Evolutionary conservation across 352 stramenopile species (phyloP).

Genomic region (Globisporangium cylindrosporum): DNA sequence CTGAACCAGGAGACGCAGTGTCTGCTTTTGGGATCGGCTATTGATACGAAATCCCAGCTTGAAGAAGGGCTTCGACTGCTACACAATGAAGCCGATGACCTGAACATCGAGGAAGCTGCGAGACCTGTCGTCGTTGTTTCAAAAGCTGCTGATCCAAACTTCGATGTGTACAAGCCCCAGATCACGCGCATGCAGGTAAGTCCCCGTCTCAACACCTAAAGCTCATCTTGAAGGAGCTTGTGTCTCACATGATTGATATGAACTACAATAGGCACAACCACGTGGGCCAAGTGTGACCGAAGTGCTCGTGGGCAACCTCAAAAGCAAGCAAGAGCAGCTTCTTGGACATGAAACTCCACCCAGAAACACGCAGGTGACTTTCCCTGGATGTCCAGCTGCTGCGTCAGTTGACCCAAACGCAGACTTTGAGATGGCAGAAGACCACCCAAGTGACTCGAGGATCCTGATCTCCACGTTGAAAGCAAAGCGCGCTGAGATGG

Average conservation of each 20-base stretch:
- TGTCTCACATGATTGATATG: not conserved
- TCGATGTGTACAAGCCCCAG: slow-evolving; percentile 82
- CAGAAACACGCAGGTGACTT: slow-evolving; percentile 60
- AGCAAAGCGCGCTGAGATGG: slow-evolving; percentile 60
- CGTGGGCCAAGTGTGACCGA: slow-evolving; percentile 75
- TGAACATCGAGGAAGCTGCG: slow-evolving; percentile 47
- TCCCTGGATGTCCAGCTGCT: slow-evolving; percentile 28
- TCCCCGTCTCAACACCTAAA: not conserved
- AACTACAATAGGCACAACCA: slow-evolving; percentile 45
- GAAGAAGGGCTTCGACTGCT: slow-evolving; percentile 57
- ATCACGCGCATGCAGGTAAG: slow-evolving; percentile 78
- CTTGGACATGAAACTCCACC: slow-evolving; percentile 52
- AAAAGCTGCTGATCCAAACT: slow-evolving; percentile 34
- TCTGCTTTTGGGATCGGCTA: slow-evolving; percentile 32
- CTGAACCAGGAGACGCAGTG: slow-evolving; percentile 46
- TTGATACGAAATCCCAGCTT: slow-evolving; percentile 29
- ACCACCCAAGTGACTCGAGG: slow-evolving; percentile 50
- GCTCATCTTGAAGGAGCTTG: not conserved
- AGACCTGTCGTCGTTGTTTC: slow-evolving; percentile 50
- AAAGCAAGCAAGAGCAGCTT: slow-evolving; percentile 74
- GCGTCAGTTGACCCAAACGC: not conserved
- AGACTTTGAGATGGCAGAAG: slow-evolving; percentile 21
- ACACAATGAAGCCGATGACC: slow-evolving; percentile 73
- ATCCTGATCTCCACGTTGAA: slow-evolving; percentile 78
- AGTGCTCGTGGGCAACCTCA: slow-evolving; percentile 71